Percentiles rank a stretch among this genome's conserved stretches.
Conservation (phyloP, 495 filamentous ascomycete genomes). For the Cudoniella acicularis region DNA sequence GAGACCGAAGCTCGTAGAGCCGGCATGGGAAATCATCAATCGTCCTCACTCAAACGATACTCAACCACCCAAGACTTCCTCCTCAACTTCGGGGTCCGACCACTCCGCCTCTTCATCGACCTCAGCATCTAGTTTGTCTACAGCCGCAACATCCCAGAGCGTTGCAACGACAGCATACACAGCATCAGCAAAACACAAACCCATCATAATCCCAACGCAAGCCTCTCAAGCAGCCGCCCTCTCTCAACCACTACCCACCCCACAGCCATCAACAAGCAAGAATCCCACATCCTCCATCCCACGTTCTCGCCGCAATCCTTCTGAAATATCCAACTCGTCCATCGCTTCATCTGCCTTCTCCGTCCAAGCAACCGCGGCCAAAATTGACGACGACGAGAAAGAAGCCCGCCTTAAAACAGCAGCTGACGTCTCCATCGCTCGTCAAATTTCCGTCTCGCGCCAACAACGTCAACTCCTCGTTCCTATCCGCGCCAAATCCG, state of each 20-base stretch:
- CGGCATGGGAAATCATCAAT: conserved; percentile 49
- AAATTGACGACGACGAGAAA: conserved; percentile 31
- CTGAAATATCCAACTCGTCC: neutral
- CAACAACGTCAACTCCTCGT: conserved; percentile 48
- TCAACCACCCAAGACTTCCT: neutral
- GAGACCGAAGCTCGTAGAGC: conserved; percentile 34
- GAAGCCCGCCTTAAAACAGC: conserved; percentile 37
- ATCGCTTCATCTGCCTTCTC: conserved; percentile 6
- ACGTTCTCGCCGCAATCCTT: neutral
- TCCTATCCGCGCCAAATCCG: conserved; percentile 10
- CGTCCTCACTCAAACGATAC: conserved; percentile 24
- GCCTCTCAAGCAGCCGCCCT: neutral
- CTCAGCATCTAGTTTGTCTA: conserved; percentile 16
- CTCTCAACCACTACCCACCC: neutral
- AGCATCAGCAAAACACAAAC: neutral
- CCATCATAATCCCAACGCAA: neutral
- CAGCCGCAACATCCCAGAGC: neutral
- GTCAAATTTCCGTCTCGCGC: conserved; percentile 55
- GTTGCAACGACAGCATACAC: neutral
- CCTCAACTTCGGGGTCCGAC: conserved; percentile 10
- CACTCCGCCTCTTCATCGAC: conserved; percentile 10
- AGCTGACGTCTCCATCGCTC: conserved; percentile 55
- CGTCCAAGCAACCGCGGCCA: conserved; percentile 26
- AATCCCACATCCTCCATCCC: neutral
- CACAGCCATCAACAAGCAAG: neutral